Base-by-base conservation (phyloP, 768 basidiomycete genomes). In the Leccinum imitatum region DNA sequence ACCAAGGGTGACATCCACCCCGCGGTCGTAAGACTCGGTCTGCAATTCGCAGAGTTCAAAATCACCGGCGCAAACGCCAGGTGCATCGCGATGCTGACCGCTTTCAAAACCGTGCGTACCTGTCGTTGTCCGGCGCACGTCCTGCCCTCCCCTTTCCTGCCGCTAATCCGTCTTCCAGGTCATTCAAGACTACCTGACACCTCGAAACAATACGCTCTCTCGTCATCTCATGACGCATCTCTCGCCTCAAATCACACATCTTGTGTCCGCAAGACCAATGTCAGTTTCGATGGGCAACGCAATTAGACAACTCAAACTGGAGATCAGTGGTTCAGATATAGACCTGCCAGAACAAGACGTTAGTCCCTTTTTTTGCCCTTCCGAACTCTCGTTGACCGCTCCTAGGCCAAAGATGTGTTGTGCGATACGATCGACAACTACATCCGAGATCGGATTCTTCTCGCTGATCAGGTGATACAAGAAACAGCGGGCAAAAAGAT, bases 331-430 rank as follows among this genome's bases (percentile, higher is more conserved):
- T 44, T 85, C 94, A 46, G 92, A 95, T 66, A 93, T 93, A 53
- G 96, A 99, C 77, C 80, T 94, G 73, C 88, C 94, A 5, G 95
- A 98, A 75, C 92, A 96, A 69, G 93, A 98, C 76, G 96, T 96
- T 68, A 65, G 84, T 59, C n/a, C 23, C 39, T 39, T 37, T 52
- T 27, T 39, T 33, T 1, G 27, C 50, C 21, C 39, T 50, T 37
- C 3, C 46, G 39, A 54, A 10, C 19, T 27, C 25, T 19, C 25
- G 3, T 50, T 64, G 35, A 68, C 54, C 10, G 27, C 27, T 55
- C 59, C 19, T 65, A 98, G 95, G 95, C 95, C 21, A 98, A 98
- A 76, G 82, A 93, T 67, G 79, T 80, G 4, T 77, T 99, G 6
- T 90, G 90, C 67, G 79, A 81, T 53, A 89, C 90, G 68, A 98